These are phyloP conservation scores for Plasmodium gaboni DNA, from an alignment of 169 alveolate genomes.

Conservation along the genomic window DNA sequence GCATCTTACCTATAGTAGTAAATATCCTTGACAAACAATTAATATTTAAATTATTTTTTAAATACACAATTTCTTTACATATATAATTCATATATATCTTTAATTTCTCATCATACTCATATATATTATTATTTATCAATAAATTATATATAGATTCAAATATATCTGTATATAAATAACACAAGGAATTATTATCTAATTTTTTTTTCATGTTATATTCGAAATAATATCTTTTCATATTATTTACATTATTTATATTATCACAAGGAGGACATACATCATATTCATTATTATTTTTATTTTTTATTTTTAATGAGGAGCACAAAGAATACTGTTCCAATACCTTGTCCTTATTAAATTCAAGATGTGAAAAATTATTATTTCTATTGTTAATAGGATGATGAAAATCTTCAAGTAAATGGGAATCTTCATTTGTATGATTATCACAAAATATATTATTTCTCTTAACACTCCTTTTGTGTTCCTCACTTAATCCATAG, in stretches of 20 bases:
- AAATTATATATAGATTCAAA: conserved; percentile 52
- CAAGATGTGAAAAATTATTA: no score
- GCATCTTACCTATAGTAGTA: conserved; percentile 34
- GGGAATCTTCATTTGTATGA: no score
- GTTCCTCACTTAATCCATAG: neutral
- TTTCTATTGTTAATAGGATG: no score
- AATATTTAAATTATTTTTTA: conserved; percentile 44
- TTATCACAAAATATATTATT: no score
- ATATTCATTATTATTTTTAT: no score
- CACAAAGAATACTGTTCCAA: no score
- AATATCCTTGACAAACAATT: conserved; percentile 45
- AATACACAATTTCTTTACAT: conserved; percentile 43
- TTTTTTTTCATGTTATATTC: neutral
- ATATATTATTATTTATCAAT: conserved; percentile 16
- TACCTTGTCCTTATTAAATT: no score
- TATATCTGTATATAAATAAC: conserved; percentile 44
- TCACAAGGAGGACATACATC: no score
- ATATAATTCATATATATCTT: conserved; percentile 45
- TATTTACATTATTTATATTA: neutral
- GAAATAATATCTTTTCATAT: neutral
- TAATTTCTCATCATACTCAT: conserved; percentile 31
- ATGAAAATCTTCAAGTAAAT: no score
- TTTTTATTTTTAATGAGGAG: no score
- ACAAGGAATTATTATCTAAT: conserved; percentile 22
- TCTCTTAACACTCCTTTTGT: no score